A percentile compares a stretch with the other conserved stretches of the same genome.
Conservation (phyloP, 768 basidiomycete species). For the Mycena amicta region DNA sequence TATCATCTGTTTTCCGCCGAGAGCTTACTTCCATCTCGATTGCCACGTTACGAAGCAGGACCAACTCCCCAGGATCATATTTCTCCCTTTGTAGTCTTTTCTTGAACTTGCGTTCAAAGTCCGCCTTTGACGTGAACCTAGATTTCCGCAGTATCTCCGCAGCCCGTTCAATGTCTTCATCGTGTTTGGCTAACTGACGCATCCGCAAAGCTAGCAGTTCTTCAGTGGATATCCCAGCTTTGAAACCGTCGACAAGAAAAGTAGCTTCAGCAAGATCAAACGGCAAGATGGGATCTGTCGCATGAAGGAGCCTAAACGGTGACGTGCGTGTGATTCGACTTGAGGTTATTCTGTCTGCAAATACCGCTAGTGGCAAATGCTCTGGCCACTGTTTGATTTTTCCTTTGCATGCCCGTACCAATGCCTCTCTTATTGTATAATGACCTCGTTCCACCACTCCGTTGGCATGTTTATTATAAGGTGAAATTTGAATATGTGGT, state of each 20-base stretch:
- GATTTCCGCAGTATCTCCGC: constrained; percentile 18
- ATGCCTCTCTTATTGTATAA: neutral
- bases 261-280: constrained; percentile 35
- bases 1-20: constrained; percentile 19
- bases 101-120: constrained; percentile 26
- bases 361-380: constrained; percentile 4
- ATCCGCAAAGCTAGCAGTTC: constrained; percentile 26
- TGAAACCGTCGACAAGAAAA: constrained; percentile 28
- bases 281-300: constrained; percentile 31
- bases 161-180: constrained; percentile 21
- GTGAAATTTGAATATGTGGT: constrained; percentile 17
- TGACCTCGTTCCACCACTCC: neutral
- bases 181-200: constrained; percentile 24
- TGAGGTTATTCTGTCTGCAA: constrained; percentile 23
- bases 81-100: constrained; percentile 13
- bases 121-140: constrained; percentile 23
- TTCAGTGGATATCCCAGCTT: constrained; percentile 2
- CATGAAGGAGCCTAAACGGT: constrained; percentile 29
- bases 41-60: constrained; percentile 26
- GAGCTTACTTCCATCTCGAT: constrained; percentile 19
- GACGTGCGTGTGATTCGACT: constrained; percentile 20
- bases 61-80: constrained; percentile 25
- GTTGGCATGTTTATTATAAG: neutral
- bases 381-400: neutral
- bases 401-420: neutral